Conservation (phyloP, 352 stramenopile genomes). For the Phytophthora tubulina region DNA sequence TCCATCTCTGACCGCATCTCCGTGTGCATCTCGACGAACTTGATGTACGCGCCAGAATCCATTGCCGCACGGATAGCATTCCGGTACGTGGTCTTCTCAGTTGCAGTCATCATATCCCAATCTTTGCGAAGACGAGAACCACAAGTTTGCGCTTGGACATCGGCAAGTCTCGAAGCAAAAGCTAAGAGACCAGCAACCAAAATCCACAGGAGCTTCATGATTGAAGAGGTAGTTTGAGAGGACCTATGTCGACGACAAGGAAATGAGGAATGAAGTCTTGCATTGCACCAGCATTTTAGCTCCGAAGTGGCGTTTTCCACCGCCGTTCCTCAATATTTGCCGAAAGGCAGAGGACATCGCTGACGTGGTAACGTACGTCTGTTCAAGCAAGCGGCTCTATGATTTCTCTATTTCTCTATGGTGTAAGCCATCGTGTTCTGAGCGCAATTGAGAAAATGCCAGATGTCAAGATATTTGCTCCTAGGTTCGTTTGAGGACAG, state of each 20-base stretch:
- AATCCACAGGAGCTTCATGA: slow-evolving; percentile 41
- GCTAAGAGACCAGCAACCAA: slow-evolving; percentile 27
- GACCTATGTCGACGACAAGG: slow-evolving; percentile 18
- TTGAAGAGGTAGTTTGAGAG: slow-evolving; percentile 13
- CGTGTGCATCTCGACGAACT: slow-evolving; percentile 76
- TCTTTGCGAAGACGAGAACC: slow-evolving; percentile 55
- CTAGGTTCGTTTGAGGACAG: slow-evolving; percentile 25
- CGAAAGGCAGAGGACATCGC: slow-evolving; percentile 21
- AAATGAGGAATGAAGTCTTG: slow-evolving; percentile 33
- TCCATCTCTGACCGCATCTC: slow-evolving; percentile 67
- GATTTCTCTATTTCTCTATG: slow-evolving; percentile 19
- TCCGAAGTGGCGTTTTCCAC: slow-evolving; percentile 17
- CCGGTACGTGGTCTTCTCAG: slow-evolving; percentile 63
- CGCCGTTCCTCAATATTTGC: slow-evolving; percentile 22
- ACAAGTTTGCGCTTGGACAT: slow-evolving; percentile 39
- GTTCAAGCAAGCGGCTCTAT: slow-evolving; percentile 16
- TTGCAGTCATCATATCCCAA: slow-evolving; percentile 55
- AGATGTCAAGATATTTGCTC: slow-evolving; percentile 14
- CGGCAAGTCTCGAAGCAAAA: slow-evolving; percentile 8
- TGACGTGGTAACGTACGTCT: slow-evolving; percentile 37
- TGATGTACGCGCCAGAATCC: slow-evolving; percentile 65
- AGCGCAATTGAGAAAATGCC: slow-evolving; percentile 18
- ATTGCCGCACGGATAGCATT: slow-evolving; percentile 57
- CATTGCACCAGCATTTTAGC: neutral
- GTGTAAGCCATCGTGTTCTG: slow-evolving; percentile 22